phyloP scores from a whole-genome alignment of 352 stramenopile genomes.

The Phytophthora vignae region DNA sequence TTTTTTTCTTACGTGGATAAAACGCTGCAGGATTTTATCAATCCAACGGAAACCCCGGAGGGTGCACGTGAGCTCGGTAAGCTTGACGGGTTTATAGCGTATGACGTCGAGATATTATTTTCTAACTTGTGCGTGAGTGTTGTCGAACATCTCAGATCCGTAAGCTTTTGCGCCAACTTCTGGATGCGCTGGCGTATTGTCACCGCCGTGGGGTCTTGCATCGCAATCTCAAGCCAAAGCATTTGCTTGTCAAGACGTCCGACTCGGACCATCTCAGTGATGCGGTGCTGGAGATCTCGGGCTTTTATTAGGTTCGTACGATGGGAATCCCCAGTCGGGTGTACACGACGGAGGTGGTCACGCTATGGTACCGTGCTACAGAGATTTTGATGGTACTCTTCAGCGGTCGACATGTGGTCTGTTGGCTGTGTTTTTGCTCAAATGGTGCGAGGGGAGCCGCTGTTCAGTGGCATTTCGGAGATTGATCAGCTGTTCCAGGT shows the following conservation, averaged over 20 bases:
- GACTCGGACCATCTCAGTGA: constrained; percentile 74
- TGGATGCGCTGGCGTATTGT: constrained; percentile 90
- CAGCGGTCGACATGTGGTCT: constrained; percentile 94
- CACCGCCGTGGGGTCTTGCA: constrained; percentile 89
- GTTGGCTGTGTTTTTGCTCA: constrained; percentile 98
- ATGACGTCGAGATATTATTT: constrained; percentile 1
- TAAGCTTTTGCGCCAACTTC: constrained; percentile 83
- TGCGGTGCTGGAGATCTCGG: constrained; percentile 81
- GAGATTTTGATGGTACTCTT: constrained; percentile 93
- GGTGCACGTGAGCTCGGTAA: constrained; percentile 80
- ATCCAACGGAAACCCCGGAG: constrained; percentile 84
- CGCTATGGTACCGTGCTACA: constrained; percentile 91
- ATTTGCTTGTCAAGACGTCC: constrained; percentile 85
- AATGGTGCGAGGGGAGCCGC: constrained; percentile 90
- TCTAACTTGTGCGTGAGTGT: background rate
- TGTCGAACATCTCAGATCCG: constrained; percentile 53
- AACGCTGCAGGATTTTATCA: constrained; percentile 93
- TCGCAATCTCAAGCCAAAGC: constrained; percentile 92
- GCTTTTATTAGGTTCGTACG: constrained; percentile 89
- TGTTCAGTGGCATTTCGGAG: constrained; percentile 85
- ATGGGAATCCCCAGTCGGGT: constrained; percentile 87
- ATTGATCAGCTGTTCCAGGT: constrained; percentile 91
- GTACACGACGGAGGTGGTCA: constrained; percentile 93
- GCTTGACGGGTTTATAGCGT: background rate
- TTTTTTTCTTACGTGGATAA: constrained; percentile 93